Percentiles rank a stretch among this genome's conserved stretches.
phyloP scores from a whole-genome alignment of 345 rosid species.

The Combretum micranthum region DNA sequence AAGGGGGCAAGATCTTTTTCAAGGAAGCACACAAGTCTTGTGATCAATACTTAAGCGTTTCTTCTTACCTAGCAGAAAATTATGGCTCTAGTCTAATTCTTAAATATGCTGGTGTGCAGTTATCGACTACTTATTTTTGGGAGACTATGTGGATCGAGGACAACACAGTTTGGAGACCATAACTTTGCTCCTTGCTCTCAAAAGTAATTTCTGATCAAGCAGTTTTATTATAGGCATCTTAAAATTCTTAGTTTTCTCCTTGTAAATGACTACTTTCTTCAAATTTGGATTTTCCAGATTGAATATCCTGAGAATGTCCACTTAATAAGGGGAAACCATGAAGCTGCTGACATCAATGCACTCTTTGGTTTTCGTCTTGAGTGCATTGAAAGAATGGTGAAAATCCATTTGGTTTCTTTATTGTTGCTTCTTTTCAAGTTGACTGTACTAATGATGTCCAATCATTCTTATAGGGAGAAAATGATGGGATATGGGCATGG shows the following conservation, averaged over 20 bases:
- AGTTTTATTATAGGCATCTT: background rate
- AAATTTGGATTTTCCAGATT: conserved; percentile 43
- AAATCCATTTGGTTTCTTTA: conserved; percentile 3
- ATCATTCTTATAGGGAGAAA: conserved; percentile 58
- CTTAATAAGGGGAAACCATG: conserved; percentile 96
- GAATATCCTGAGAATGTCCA: conserved; percentile 92
- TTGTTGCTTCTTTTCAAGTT: background rate
- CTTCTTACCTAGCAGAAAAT: background rate
- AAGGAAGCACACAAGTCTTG: no score
- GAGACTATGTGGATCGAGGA: conserved; percentile 97
- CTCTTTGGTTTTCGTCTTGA: conserved; percentile 95
- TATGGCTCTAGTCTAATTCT: conserved; percentile 12
- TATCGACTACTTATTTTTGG: conserved; percentile 95
- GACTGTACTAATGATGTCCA: background rate
- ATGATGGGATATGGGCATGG: conserved; percentile 98
- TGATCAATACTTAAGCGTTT: no score
- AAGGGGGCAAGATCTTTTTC: no score
- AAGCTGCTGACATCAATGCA: conserved; percentile 97
- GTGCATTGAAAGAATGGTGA: conserved; percentile 97
- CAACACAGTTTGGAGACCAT: conserved; percentile 98
- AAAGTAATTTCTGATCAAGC: conserved; percentile 43
- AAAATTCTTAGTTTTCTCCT: background rate
- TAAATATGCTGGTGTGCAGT: conserved; percentile 29
- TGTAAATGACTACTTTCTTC: background rate
- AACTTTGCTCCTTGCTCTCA: conserved; percentile 92